Conservation (phyloP, 345 rosid genomes). For the Triadica sebifera region DNA sequence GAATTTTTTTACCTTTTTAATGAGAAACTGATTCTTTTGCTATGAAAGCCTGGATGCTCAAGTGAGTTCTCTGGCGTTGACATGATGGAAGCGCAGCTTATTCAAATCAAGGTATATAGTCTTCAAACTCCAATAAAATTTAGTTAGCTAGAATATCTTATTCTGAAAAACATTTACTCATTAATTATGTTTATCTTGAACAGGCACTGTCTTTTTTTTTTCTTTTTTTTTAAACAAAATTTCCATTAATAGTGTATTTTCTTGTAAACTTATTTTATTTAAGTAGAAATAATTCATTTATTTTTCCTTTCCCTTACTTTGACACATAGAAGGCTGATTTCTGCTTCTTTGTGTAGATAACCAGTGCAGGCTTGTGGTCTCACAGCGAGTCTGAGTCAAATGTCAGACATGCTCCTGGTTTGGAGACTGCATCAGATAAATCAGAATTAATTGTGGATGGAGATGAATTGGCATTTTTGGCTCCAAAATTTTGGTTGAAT, state of each 20-base stretch:
- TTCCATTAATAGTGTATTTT: background rate
- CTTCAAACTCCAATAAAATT: background rate
- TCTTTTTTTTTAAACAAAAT: background rate
- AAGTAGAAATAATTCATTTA: background rate
- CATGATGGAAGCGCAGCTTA: conserved; percentile 59
- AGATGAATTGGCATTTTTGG: conserved; percentile 44
- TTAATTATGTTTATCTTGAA: background rate
- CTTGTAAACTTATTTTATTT: background rate
- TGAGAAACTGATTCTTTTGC: conserved; percentile 19
- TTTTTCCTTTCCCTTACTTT: background rate
- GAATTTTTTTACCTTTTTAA: background rate
- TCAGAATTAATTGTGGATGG: conserved; percentile 45
- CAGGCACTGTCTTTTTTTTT: background rate
- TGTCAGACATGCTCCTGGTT: conserved; percentile 34
- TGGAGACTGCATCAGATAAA: conserved; percentile 33
- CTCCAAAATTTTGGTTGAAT: conserved; percentile 50
- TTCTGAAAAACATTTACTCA: background rate
- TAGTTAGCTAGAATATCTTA: background rate
- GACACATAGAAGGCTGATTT: background rate
- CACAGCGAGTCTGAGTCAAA: conserved; percentile 47
- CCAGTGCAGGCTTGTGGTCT: conserved; percentile 91
- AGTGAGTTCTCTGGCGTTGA: conserved; percentile 73
- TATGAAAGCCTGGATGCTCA: conserved; percentile 87
- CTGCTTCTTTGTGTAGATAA: conserved; percentile 55
- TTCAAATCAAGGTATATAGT: conserved; percentile 66